A percentile compares a stretch with the other conserved stretches of the same genome.
phyloP scores from a whole-genome alignment of 2,329 filamentous ascomycete genomes.

The Colletotrichum tamarilloi region DNA sequence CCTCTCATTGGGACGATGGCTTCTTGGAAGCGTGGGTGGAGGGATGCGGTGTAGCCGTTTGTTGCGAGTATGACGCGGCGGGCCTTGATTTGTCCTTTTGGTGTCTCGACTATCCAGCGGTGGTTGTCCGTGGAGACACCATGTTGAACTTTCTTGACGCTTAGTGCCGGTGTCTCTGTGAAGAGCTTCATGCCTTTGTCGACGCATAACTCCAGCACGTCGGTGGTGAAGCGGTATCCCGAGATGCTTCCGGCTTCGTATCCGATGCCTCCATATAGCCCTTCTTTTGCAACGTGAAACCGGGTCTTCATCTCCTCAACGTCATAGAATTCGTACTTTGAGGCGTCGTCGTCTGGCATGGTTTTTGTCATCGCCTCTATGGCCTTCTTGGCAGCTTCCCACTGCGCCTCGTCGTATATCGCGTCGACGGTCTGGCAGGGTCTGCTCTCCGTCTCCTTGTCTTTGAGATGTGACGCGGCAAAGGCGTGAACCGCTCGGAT shows the following conservation, averaged over 20 bases:
- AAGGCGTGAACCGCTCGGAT: slow-evolving; percentile 67
- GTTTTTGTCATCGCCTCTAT: slow-evolving; percentile 57
- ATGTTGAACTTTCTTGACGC: not conserved
- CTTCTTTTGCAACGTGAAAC: slow-evolving; percentile 40
- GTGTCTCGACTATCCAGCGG: slow-evolving; percentile 36
- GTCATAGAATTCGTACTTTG: slow-evolving; percentile 56
- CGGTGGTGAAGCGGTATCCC: slow-evolving; percentile 49
- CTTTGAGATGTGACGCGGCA: slow-evolving; percentile 51
- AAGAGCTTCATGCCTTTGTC: slow-evolving; percentile 27
- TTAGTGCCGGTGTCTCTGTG: slow-evolving; percentile 23
- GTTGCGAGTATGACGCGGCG: slow-evolving; percentile 41
- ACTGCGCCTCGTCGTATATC: slow-evolving; percentile 61
- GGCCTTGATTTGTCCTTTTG: slow-evolving; percentile 37
- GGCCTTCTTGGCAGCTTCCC: slow-evolving; percentile 49
- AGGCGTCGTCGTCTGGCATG: slow-evolving; percentile 54
- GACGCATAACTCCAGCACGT: slow-evolving; percentile 27
- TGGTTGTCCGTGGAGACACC: not conserved
- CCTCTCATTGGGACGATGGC: slow-evolving; percentile 40
- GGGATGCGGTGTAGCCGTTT: slow-evolving; percentile 43
- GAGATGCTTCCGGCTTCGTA: slow-evolving; percentile 58
- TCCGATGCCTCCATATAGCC: slow-evolving; percentile 57
- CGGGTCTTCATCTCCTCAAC: slow-evolving; percentile 51
- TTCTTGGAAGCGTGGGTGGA: slow-evolving; percentile 38
- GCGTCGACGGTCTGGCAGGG: slow-evolving; percentile 67
- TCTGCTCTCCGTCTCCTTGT: slow-evolving; percentile 56